These are phyloP conservation scores for Candida sp. DNA, from an alignment of 1,139 yeast species.

Conservation along the genomic window DNA sequence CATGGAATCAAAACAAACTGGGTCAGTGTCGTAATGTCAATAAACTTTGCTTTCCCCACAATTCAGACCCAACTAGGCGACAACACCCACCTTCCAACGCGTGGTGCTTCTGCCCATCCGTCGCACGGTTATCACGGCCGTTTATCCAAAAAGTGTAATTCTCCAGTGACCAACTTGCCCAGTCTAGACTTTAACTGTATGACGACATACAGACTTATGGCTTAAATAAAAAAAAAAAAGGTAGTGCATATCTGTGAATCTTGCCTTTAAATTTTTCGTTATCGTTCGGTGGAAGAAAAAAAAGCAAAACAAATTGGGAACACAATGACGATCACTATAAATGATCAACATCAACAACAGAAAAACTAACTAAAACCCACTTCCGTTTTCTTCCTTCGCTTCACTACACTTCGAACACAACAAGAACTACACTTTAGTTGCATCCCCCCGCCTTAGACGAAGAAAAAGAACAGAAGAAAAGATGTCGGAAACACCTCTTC, in stretches of 20 bases:
- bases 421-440: too few relatives aligned
- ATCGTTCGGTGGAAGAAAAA: constrained; percentile 1
- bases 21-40: background rate
- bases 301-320: background rate
- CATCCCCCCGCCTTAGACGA: too few relatives aligned
- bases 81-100: background rate
- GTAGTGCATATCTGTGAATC: constrained; percentile 1
- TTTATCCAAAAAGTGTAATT: too few relatives aligned
- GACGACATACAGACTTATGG: too few relatives aligned
- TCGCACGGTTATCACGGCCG: too few relatives aligned
- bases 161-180: too few relatives aligned
- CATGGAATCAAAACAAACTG: background rate
- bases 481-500: constrained; percentile 12
- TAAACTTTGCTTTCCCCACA: background rate
- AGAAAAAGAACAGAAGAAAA: background rate
- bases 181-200: too few relatives aligned
- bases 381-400: background rate
- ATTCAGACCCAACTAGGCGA: background rate
- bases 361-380: background rate
- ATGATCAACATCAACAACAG: background rate
- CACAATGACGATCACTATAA: background rate
- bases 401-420: too few relatives aligned
- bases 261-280: background rate
- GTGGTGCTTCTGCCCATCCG: too few relatives aligned
- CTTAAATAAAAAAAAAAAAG: too few relatives aligned